phyloP scores from a whole-genome alignment of 2,329 filamentous ascomycete species.

The Aureobasidium sp. region DNA sequence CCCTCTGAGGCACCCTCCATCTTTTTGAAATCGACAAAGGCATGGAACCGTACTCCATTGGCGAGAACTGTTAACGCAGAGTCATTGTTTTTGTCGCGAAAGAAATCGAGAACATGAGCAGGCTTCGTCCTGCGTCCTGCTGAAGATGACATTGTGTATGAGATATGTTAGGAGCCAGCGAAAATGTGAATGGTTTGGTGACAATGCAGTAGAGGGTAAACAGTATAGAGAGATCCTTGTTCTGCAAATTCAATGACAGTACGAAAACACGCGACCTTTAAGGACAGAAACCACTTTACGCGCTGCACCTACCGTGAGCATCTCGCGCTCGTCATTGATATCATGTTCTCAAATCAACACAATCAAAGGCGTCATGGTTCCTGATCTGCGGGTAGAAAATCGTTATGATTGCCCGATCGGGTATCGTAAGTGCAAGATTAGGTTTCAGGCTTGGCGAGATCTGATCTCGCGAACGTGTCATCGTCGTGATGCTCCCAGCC shows the following conservation, averaged over 20 bases:
- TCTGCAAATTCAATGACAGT: not conserved
- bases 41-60: conserved; percentile 28
- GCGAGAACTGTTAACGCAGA: conserved; percentile 28
- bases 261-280: not conserved
- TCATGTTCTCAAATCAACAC: not conserved
- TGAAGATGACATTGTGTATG: conserved; percentile 1
- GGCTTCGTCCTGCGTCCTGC: conserved; percentile 12
- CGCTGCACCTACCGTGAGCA: conserved; percentile 1
- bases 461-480: not conserved
- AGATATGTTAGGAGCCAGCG: not conserved
- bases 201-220: not conserved
- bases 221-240: not conserved
- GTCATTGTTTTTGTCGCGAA: conserved; percentile 27
- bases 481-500: not conserved
- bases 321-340: conserved; percentile 11
- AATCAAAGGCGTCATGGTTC: conserved; percentile 14
- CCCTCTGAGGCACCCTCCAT: conserved; percentile 19
- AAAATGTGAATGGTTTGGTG: not conserved
- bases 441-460: conserved; percentile 8
- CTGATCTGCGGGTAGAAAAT: not conserved
- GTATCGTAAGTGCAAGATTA: not conserved
- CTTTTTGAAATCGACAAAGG: conserved; percentile 25
- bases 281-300: conserved; percentile 12
- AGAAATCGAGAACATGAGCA: conserved; percentile 27
- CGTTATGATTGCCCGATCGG: conserved; percentile 1